Evolutionary conservation across 768 basidiomycete genomes (phyloP).

Genomic region (Rhizopogon sp.): DNA sequence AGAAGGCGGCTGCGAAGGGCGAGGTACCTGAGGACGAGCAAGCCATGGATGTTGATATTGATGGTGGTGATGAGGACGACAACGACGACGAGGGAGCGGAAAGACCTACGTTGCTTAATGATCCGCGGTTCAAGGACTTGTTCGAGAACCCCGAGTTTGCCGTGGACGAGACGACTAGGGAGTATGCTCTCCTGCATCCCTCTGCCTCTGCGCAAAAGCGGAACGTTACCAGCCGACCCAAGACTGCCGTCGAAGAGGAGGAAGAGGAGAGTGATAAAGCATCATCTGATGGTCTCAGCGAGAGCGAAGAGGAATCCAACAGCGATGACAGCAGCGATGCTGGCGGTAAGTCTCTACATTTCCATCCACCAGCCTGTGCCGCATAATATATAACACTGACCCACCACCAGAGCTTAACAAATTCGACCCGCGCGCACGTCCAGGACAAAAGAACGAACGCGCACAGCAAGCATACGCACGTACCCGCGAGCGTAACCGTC

Average conservation of each 20-base stretch:
- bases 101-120: slow-evolving; percentile 59
- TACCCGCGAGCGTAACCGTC: slow-evolving; percentile 37
- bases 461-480: slow-evolving; percentile 41
- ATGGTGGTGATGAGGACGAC: slow-evolving; percentile 9
- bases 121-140: slow-evolving; percentile 85
- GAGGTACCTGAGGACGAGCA: slow-evolving; percentile 17
- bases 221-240: slow-evolving; percentile 31
- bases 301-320: slow-evolving; percentile 39
- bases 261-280: slow-evolving; percentile 79
- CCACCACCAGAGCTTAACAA: slow-evolving; percentile 40
- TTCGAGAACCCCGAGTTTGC: slow-evolving; percentile 91
- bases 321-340: slow-evolving; percentile 52
- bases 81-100: slow-evolving; percentile 17
- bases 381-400: slow-evolving; percentile 5
- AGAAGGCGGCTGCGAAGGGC: slow-evolving; percentile 34
- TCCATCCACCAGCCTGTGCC: slow-evolving; percentile 1
- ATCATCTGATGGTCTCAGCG: slow-evolving; percentile 53
- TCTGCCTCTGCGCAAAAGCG: slow-evolving; percentile 62
- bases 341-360: slow-evolving; percentile 38
- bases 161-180: slow-evolving; percentile 83
- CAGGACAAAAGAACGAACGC: slow-evolving; percentile 43
- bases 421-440: slow-evolving; percentile 52
- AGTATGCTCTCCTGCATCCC: slow-evolving; percentile 92
- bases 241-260: slow-evolving; percentile 85
- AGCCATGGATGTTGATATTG: slow-evolving; percentile 27